Conservation (phyloP, 2,329 filamentous ascomycete species). For the Ophiocordyceps sinensis region DNA sequence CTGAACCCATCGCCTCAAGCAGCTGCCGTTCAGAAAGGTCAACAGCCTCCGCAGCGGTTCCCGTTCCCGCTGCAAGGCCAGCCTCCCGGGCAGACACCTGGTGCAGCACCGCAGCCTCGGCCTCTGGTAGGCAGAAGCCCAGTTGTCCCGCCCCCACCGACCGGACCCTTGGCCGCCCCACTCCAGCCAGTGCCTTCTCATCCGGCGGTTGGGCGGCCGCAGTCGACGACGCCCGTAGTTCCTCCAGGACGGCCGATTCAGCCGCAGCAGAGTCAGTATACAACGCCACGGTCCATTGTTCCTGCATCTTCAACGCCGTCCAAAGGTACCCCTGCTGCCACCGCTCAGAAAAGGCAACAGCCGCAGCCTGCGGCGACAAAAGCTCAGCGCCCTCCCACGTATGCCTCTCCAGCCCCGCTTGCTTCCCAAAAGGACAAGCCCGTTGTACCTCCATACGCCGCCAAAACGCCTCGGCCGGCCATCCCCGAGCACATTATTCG, state of each 20-base stretch:
- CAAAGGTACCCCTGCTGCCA: constrained; percentile 7
- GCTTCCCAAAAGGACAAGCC: constrained; percentile 14
- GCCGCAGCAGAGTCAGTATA: constrained; percentile 12
- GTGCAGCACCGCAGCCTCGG: constrained; percentile 6
- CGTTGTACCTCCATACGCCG: constrained; percentile 13
- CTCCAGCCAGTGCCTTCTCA: constrained; percentile 19
- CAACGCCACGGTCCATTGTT: constrained; percentile 15
- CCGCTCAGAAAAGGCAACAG: constrained; percentile 20
- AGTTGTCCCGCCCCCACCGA: constrained; percentile 19
- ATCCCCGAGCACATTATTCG: constrained; percentile 27
- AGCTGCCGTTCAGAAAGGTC: background rate
- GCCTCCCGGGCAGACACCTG: constrained; percentile 6
- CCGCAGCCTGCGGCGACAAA: constrained; percentile 10
- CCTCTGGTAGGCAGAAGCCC: constrained; percentile 13
- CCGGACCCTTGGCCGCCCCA: constrained; percentile 20
- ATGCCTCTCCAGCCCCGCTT: constrained; percentile 10
- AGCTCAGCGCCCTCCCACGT: constrained; percentile 10
- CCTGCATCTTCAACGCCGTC: constrained; percentile 16
- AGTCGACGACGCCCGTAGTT: constrained; percentile 18
- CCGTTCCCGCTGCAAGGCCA: constrained; percentile 2
- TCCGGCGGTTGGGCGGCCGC: constrained; percentile 11
- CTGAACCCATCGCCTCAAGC: constrained; percentile 6
- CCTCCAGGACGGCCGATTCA: constrained; percentile 19
- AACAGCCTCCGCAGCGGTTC: background rate
- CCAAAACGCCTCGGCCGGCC: constrained; percentile 19